Evolutionary conservation across 176 grass and related monocot genomes (phyloP).

Genomic region (Urochloa ruziziensis): DNA sequence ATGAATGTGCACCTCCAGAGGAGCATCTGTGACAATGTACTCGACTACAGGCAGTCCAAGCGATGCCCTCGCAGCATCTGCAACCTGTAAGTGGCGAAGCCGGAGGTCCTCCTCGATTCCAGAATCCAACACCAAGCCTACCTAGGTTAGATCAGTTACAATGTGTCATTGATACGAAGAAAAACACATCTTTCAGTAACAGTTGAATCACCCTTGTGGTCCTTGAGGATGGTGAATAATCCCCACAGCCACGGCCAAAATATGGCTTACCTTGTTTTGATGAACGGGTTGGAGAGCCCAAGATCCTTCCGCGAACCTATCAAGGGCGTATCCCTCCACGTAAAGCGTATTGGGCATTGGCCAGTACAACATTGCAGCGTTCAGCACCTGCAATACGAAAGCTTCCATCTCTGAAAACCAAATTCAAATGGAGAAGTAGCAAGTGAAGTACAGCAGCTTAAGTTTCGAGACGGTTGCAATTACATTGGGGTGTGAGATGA

Average conservation of each 20-base stretch:
- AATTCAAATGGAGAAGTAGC: not conserved
- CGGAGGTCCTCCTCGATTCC: slow-evolving; percentile 84
- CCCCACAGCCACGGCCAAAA: not conserved
- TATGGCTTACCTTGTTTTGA: slow-evolving; percentile 72
- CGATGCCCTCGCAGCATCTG: slow-evolving; percentile 76
- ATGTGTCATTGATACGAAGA: not conserved
- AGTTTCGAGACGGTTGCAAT: not conserved
- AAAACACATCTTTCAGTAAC: not conserved
- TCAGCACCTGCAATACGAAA: slow-evolving; percentile 56
- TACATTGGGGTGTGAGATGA: slow-evolving; percentile 97
- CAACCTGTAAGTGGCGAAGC: slow-evolving; percentile 80
- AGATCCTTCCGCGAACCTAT: slow-evolving; percentile 70
- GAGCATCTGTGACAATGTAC: slow-evolving; percentile 83
- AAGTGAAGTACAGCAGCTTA: not conserved
- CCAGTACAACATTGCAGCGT: slow-evolving; percentile 94
- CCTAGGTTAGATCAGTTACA: slow-evolving; percentile 41
- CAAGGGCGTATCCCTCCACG: slow-evolving; percentile 88
- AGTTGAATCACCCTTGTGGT: not conserved
- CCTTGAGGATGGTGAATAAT: not conserved
- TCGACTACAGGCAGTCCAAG: slow-evolving; percentile 72
- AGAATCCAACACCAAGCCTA: slow-evolving; percentile 88
- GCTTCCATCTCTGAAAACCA: not conserved
- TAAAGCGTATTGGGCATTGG: slow-evolving; percentile 80
- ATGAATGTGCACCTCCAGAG: slow-evolving; percentile 58
- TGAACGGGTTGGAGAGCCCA: slow-evolving; percentile 88